These are phyloP conservation scores for Penicillium bialowiezense DNA, from an alignment of 495 filamentous ascomycete species.

Conservation along the genomic window DNA sequence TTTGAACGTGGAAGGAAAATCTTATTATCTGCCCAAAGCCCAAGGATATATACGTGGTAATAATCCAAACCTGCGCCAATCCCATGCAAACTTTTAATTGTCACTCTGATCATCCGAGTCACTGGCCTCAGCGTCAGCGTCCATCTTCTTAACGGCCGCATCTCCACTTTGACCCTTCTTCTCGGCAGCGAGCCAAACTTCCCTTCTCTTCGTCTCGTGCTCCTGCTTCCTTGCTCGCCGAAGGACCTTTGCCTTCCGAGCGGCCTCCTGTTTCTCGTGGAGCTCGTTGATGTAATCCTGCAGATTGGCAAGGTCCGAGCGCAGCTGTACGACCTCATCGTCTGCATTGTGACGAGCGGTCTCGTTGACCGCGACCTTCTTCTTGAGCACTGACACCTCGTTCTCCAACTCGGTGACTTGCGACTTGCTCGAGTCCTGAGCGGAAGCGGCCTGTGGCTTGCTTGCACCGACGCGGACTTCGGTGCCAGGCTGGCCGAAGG, in stretches of 20 bases:
- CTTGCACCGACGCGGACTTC: conserved; percentile 14
- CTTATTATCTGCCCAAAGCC: conserved; percentile 7
- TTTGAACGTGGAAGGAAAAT: conserved; percentile 1
- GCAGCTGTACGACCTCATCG: conserved; percentile 39
- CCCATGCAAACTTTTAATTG: conserved; percentile 22
- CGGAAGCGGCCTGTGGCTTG: conserved; percentile 5
- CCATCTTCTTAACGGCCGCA: conserved; percentile 34
- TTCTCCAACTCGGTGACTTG: conserved; percentile 35
- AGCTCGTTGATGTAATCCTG: conserved; percentile 44
- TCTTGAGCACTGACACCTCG: conserved; percentile 38
- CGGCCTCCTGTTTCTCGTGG: conserved; percentile 38
- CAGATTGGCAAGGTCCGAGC: conserved; percentile 34
- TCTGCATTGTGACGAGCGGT: conserved; percentile 34
- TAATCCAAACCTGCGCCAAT: conserved; percentile 5
- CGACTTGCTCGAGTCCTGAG: conserved; percentile 23
- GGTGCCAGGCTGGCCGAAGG: conserved; percentile 25
- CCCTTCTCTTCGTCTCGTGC: conserved; percentile 34
- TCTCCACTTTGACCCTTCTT: conserved; percentile 47
- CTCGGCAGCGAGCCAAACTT: conserved; percentile 47
- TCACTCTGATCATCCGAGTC: conserved; percentile 40
- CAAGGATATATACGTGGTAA: conserved; percentile 2
- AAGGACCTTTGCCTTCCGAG: conserved; percentile 32
- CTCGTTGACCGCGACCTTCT: conserved; percentile 38
- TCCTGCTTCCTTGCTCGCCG: conserved; percentile 43
- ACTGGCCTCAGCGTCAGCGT: conserved; percentile 34